Conservation (phyloP, 371 early-diverging fungal genomes). For the Apophysomyces elegans region DNA sequence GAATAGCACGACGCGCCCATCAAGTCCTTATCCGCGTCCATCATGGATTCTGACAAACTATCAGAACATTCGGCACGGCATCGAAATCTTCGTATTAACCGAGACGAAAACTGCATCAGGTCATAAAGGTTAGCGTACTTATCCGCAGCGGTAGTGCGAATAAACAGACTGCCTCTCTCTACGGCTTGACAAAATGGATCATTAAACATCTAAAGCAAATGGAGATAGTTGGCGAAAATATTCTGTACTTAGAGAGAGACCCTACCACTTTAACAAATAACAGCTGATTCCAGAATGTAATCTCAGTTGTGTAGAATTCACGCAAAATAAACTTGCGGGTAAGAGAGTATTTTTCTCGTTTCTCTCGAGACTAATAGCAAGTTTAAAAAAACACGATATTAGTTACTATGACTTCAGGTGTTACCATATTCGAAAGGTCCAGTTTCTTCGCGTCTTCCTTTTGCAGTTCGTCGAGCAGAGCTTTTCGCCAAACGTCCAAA, state of each 20-base stretch:
- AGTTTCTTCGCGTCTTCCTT: background rate
- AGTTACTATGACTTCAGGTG: background rate
- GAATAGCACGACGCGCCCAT: background rate
- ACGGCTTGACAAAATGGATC: slow-evolving; percentile 32
- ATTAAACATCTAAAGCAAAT: slow-evolving; percentile 31
- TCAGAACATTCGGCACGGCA: background rate
- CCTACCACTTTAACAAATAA: slow-evolving; percentile 46
- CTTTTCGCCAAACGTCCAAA: slow-evolving; percentile 35
- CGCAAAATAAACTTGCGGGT: slow-evolving; percentile 44
- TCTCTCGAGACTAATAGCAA: slow-evolving; percentile 28
- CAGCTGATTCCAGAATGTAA: slow-evolving; percentile 50
- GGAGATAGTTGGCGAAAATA: no score
- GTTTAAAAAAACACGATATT: background rate
- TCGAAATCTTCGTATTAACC: slow-evolving; percentile 23
- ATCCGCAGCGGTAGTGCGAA: slow-evolving; percentile 23
- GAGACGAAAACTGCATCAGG: slow-evolving; percentile 33
- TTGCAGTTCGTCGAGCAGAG: slow-evolving; percentile 16
- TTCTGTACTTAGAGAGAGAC: no score
- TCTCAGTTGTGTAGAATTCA: slow-evolving; percentile 50
- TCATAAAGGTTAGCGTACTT: slow-evolving; percentile 35
- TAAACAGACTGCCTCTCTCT: slow-evolving; percentile 25
- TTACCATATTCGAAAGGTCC: background rate
- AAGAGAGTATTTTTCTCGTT: slow-evolving; percentile 24
- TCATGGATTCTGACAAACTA: background rate
- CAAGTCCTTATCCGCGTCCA: background rate